Evolutionary conservation across 2,329 filamentous ascomycete genomes (phyloP).

Genomic region (Curvularia spicifera): DNA sequence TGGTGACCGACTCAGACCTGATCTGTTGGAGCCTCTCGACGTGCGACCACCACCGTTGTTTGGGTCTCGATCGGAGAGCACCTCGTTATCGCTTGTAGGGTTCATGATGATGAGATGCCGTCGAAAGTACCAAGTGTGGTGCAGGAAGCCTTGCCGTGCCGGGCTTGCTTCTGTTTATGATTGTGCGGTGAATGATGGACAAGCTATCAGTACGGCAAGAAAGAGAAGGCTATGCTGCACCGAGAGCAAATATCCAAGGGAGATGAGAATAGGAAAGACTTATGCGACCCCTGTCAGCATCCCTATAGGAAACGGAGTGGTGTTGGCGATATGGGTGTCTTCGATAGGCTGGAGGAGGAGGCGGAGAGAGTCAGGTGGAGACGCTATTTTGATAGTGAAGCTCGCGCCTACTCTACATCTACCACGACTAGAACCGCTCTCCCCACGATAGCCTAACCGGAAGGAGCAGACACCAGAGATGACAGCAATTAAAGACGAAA

Average conservation of each 20-base stretch:
- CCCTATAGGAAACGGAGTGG: conserved; percentile 23
- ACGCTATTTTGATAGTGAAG: conserved; percentile 14
- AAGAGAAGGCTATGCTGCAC: conserved; percentile 27
- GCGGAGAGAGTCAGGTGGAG: conserved; percentile 10
- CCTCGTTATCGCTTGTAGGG: conserved; percentile 38
- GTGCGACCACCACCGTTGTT: conserved; percentile 56
- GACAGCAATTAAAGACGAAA: conserved; percentile 15
- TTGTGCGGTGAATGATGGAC: conserved; percentile 24
- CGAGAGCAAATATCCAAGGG: conserved; percentile 30
- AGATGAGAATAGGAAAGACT: conserved; percentile 22
- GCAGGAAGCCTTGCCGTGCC: conserved; percentile 2
- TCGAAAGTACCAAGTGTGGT: not conserved
- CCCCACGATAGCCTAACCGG: conserved; percentile 7
- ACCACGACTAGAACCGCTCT: conserved; percentile 10
- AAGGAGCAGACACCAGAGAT: conserved; percentile 12
- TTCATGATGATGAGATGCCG: conserved; percentile 3
- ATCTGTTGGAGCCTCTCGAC: conserved; percentile 57
- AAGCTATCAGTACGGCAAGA: conserved; percentile 27
- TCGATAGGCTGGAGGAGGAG: conserved; percentile 17
- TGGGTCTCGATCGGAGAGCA: conserved; percentile 55
- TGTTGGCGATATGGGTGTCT: conserved; percentile 24
- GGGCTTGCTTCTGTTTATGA: conserved; percentile 12
- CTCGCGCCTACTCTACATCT: conserved; percentile 16
- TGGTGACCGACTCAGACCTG: conserved; percentile 46
- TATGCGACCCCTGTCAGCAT: conserved; percentile 21